Evolutionary conservation across 202 grass and related monocot genomes (phyloP).

Genomic region (Setaria viridis): DNA sequence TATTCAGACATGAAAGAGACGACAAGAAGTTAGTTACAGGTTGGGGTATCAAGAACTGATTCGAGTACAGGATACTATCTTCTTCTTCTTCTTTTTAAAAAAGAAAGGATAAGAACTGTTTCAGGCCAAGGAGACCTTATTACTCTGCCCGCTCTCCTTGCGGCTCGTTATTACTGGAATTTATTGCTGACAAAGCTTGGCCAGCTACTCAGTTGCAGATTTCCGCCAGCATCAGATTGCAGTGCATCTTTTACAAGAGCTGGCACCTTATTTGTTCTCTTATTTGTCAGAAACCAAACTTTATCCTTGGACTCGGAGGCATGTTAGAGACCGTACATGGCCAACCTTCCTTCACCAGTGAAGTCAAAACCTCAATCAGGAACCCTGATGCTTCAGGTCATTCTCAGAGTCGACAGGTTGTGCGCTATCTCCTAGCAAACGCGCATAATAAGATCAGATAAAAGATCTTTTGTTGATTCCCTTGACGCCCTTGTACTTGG

Average conservation of each 20-base stretch:
- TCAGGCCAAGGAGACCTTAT: conserved; percentile 31
- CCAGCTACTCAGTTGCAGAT: conserved; percentile 24
- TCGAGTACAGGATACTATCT: not conserved
- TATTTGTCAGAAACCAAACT: conserved; percentile 40
- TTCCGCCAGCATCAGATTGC: not conserved
- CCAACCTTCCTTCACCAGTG: conserved; percentile 1
- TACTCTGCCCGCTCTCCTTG: conserved; percentile 18
- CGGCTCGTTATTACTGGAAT: conserved; percentile 34
- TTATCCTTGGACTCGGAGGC: not conserved
- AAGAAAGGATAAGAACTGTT: not conserved
- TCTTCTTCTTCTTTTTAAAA: not conserved
- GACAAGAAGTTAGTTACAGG: conserved; percentile 33
- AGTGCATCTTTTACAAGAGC: conserved; percentile 13
- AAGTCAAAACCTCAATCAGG: conserved; percentile 21
- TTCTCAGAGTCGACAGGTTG: conserved; percentile 51
- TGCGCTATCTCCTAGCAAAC: conserved; percentile 39
- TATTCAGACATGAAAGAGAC: conserved; percentile 28
- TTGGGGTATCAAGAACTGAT: not conserved
- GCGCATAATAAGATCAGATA: conserved; percentile 34
- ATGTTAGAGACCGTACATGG: conserved; percentile 18
- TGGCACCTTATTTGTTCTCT: conserved; percentile 24
- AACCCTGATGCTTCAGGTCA: conserved; percentile 34
- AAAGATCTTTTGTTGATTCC: conserved; percentile 31
- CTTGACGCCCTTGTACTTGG: conserved; percentile 14
- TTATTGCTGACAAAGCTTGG: conserved; percentile 30